Evolutionary conservation across 2,329 filamentous ascomycete genomes (phyloP).

Genomic region (Fulvia fulva): DNA sequence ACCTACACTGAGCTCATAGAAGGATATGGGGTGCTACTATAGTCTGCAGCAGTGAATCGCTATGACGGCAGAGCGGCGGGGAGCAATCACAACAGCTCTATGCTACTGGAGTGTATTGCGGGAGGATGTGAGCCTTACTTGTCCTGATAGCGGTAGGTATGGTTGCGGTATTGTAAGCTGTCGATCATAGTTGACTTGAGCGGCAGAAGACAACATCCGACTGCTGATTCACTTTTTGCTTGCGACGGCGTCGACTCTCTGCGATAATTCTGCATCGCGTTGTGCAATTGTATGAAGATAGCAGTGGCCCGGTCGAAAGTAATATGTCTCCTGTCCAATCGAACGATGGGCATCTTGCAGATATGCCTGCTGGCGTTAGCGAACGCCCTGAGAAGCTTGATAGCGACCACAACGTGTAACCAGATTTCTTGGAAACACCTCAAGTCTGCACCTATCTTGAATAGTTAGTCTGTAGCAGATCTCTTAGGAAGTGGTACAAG

Average conservation of each 20-base stretch:
- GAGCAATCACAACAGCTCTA: not conserved
- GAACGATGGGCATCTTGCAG: not conserved
- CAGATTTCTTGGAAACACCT: not conserved
- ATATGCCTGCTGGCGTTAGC: not conserved
- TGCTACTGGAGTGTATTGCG: not conserved
- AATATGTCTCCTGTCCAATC: not conserved
- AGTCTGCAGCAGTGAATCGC: not conserved
- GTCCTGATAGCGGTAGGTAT: not conserved
- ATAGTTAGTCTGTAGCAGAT: not conserved
- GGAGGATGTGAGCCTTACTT: not conserved
- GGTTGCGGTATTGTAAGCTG: not conserved
- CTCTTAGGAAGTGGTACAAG: not conserved
- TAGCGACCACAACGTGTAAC: not conserved
- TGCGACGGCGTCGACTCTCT: too few species aligned
- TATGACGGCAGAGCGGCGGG: not conserved
- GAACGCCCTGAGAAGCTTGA: not conserved
- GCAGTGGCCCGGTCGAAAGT: not conserved
- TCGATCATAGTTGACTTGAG: not conserved
- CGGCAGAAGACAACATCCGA: too few species aligned
- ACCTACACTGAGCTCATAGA: not conserved
- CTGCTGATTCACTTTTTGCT: too few species aligned
- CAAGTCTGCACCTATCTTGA: not conserved
- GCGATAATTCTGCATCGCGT: not conserved
- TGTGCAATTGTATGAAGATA: not conserved
- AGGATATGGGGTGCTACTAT: not conserved